A percentile compares a stretch with the other conserved stretches of the same genome.
Evolutionary conservation across 2,329 filamentous ascomycete species (phyloP).

Genomic region (Acrocalymma vagum): DNA sequence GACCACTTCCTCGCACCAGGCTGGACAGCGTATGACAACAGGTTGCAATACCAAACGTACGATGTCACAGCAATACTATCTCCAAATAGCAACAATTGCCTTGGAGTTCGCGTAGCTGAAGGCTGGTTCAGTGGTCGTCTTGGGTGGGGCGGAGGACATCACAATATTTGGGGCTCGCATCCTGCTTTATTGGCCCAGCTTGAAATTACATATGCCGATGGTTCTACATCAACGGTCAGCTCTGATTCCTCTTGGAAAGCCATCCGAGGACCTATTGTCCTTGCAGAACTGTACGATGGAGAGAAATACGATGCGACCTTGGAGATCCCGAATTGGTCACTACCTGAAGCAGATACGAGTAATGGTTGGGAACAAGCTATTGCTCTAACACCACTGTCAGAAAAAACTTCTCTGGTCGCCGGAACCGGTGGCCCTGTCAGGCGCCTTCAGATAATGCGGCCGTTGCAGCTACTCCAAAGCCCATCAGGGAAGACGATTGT

Average conservation of each 20-base stretch:
- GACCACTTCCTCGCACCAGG: conserved; percentile 56
- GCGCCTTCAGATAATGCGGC: too few species aligned
- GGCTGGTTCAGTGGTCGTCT: conserved; percentile 59
- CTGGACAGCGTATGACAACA: conserved; percentile 60
- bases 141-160: conserved; percentile 36
- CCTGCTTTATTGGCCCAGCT: conserved; percentile 52
- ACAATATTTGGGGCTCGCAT: conserved; percentile 50
- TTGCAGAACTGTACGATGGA: conserved; percentile 61
- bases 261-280: conserved; percentile 38
- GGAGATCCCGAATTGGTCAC: conserved; percentile 30
- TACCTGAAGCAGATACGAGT: background rate
- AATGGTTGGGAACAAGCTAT: background rate
- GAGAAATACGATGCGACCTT: conserved; percentile 58
- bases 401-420: too few species aligned
- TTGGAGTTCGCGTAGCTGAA: conserved; percentile 55
- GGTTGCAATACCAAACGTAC: conserved; percentile 61
- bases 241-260: conserved; percentile 49
- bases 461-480: too few species aligned
- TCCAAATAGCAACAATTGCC: conserved; percentile 40
- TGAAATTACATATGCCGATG: conserved; percentile 15
- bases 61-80: conserved; percentile 56
- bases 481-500: conserved; percentile 57
- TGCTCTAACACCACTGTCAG: conserved; percentile 37
- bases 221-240: conserved; percentile 13
- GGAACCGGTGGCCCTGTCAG: too few species aligned